Evolutionary conservation across 2,329 filamentous ascomycete species (phyloP), one percentile per base, ranked within the genome.

Genomic region (Cryphonectria nitschkei): DNA sequence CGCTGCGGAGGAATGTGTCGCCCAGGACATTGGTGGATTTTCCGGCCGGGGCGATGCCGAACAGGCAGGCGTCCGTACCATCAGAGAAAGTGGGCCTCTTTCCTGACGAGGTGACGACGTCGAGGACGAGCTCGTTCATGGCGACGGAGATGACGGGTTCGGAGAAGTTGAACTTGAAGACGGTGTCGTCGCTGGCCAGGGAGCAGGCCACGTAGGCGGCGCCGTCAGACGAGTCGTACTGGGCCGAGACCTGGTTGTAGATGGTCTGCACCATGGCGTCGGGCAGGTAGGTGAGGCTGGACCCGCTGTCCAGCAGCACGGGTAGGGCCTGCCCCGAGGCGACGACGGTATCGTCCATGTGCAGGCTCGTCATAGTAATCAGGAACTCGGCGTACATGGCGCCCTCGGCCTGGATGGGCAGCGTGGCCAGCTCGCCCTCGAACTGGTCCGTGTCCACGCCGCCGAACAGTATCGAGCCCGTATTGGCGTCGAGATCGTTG

Each of bases 1-100:
- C 92, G 50, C 89, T 91, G 64, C 92, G 85, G 68, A 94, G 82
- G 78, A 94, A 94, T 0, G 92, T 92, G 77, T 94, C 92, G 22
- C 92, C 92, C 39, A 94, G 82, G 2, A 93, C 87, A 60, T 86
- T 85, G n/a, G 86, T 86, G 41, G 85, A 83, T 1, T 79, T 74
- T 2, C 84, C 85, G 1, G 89, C 85, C 1, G 90, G 88, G 2
- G 87, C 84, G 73, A 94, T 86, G 69, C 91, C 92, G 75, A 93
- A 92, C 50, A 90, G 82, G 74, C 92, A 94, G 11, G 89, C 87
- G 0, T 82, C 75, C 13, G 81, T 81, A 70, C 87, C 88, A 74
- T 90, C 82, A 32, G 79, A 77, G 76, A 90, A 89, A 0, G 79
- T 83, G 7, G 86, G 81, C n/a, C 82, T 83, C 39, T 79, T 76